These are phyloP conservation scores for Heliamphora pulchella DNA, from an alignment of 179 eudicot species.

Conservation along the genomic window DNA sequence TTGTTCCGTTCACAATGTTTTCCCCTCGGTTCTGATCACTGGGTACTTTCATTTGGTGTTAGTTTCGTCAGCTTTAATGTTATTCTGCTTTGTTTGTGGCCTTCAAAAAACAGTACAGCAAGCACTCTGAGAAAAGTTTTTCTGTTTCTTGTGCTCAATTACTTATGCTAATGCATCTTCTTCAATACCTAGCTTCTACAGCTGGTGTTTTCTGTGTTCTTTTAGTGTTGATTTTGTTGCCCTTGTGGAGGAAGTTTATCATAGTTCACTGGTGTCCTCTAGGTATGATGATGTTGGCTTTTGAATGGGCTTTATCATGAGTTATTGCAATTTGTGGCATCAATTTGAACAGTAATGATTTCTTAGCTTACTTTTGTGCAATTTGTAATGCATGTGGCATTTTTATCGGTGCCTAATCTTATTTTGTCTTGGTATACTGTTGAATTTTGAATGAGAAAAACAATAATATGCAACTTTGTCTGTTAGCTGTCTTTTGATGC, in stretches of 20 bases:
- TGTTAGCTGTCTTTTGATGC: not conserved
- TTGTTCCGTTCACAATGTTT: not conserved
- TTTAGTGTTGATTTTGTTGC: conserved; percentile 9
- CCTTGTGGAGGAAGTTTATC: not conserved
- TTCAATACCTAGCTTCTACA: not conserved
- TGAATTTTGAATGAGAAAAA: not conserved
- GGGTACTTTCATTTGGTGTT: not conserved
- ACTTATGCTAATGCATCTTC: not conserved
- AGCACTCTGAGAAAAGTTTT: not conserved
- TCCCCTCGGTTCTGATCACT: not conserved
- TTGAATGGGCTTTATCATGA: not conserved
- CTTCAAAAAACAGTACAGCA: not conserved
- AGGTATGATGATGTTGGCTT: not conserved
- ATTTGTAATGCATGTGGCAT: not conserved
- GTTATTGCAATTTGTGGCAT: too few relatives aligned
- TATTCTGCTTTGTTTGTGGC: not conserved
- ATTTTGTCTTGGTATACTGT: not conserved
- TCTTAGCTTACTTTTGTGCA: not conserved
- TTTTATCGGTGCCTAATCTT: not conserved
- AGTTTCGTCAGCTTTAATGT: not conserved
- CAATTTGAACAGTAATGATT: not conserved
- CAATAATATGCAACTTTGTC: not conserved
- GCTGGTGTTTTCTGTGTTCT: not conserved
- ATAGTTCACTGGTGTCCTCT: not conserved
- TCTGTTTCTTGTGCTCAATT: not conserved